Base-by-base conservation (phyloP, 192 early-diverging fungal species). In the Backusella morwellensis region DNA sequence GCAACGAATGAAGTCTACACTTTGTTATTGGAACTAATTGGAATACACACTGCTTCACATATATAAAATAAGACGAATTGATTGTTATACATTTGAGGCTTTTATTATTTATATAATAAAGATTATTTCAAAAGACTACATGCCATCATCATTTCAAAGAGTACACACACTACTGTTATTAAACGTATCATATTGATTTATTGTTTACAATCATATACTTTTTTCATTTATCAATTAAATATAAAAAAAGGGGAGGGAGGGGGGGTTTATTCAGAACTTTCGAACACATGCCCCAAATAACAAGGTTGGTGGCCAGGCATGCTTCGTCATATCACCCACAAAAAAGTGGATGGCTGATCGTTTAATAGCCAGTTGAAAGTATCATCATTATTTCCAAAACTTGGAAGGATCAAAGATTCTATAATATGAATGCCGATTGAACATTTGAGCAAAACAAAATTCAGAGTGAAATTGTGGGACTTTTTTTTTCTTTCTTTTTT, bases 301-400 rank as follows among this genome's bases (percentile, higher is more conserved):
- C 70, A 72, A 72, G 70, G 70, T 72, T 40, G n/a, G 70, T 72
- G 70, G 70, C 70, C 70, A 72, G 70, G 70, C 70, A 29, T 72
- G 70, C 44, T 52, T 47, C 70, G 70, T 72, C 70, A 72, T 44
- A 47, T 72, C 70, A 47, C 70, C 40, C 26, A 29, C 47, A 17
- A 15, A 52, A 32, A 40, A n/a, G 17, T 15, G 41, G 38, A 26
- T 59, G 56, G 56, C 0, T 59, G 56, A 44, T 72, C 70, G 70
- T 72, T 32, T 42, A 44, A 32, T 42, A 72, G 70, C 70, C 70
- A 2, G 23, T 59, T 11, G 17, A 72, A 72, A 44, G 44, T 70
- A 72, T 72, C 70, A 72, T 72, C 70, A 72, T 72, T 35, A 72
- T 72, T 72, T 72, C 70, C 70, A 72, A 72, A 72, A 72, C 70